Base-by-base conservation (phyloP, 129 eudicot genomes). In the Kitagawia praeruptora region DNA sequence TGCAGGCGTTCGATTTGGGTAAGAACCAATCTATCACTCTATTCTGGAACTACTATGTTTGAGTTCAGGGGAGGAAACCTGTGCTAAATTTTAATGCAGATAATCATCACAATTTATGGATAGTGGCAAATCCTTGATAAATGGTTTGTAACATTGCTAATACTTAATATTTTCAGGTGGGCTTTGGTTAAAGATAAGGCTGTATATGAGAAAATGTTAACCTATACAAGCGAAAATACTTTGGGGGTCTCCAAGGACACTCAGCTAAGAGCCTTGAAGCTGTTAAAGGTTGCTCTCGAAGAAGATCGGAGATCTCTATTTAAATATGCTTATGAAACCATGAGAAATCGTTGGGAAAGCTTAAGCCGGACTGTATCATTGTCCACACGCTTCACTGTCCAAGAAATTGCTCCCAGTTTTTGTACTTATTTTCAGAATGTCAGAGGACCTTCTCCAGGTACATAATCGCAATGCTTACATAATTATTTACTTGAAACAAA, bases 401-500 rank as follows among this genome's bases (percentile, higher is more conserved):
- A 91, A 75, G 76, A 87, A 8, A 86, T 89, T 46, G 82, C 88
- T 14, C 85, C 96, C 70, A 78, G 39, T 23, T 89, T 81, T 75
- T 93, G 98, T 82, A 83, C 76, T 71, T 93, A 70, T 78, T 87
- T 85, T 54, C 78, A 87, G 8, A 45, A 71, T 86, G 86, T 87
- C 82, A 87, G 93, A 78, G 91, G 79, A 61, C 88, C 98, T 73
- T 90, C 98, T 86, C 93, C 96, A 75, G 92, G 97, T 87, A 53
- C 70, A 1, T 13, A 6, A 58, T n/a, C 67, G 25, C 3, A n/a
- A n/a, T 58, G 13, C 28, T 23, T 53, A 19, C 6, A 6, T 16
- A 51, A 16, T 4, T 51, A 18, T 15, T 15, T 51, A 15, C 25
- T 54, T 21, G 27, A 54, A 19, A 53, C 61, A 53, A 53, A 53